Base-by-base conservation (phyloP, 768 basidiomycete genomes). In the Pilatotrama ljubarskyi region DNA sequence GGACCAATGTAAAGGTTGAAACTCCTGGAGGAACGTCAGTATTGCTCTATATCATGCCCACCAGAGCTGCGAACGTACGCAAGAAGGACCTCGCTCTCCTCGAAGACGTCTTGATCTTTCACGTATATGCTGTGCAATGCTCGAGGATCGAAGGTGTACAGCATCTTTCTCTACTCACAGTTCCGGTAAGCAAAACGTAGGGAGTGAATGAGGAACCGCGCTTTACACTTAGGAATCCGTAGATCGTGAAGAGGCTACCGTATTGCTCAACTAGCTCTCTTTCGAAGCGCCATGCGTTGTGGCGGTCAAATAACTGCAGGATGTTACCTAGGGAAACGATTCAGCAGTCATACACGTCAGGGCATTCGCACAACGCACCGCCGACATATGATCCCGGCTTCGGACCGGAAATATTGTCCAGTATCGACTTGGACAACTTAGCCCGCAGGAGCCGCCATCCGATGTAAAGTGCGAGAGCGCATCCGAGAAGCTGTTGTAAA, bases 81-180 rank as follows among this genome's bases (percentile, higher is more conserved):
- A 0, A 51, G 15, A 13, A 57, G 7, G 42, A 49, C 17, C 5
- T 48, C 42, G 26, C 17, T 44, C 32, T 51, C 58, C 44, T 44
- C 62, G 50, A 58, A 66, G 15, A 50, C 40, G 15, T 66, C 56
- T 24, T 66, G 65, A 18, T 66, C 65, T 37, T 63, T 63, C 26
- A 66, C 51, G 51, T 58, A 49, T 3, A 66, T 49, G 44, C 49
- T 66, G 29, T 63, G 58, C 40, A 66, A 20, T 0, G 65, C 65
- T 3, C 47, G 44, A 10, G 62, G 55, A 36, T 66, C 65, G 38
- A 38, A 55, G 0, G 63, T 56, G 50, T 60, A 60, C 6, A 65
- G 58, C 55, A n/a, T 26, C 4, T 22, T 37, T 1, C 22, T 35
- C 50, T 51, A 20, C 11, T 24, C 1, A 13, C 10, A 20, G n/a